Percentiles rank a stretch among this genome's conserved stretches.
Conservation (phyloP, 345 rosid species). For the Hibiscus mutabilis region DNA sequence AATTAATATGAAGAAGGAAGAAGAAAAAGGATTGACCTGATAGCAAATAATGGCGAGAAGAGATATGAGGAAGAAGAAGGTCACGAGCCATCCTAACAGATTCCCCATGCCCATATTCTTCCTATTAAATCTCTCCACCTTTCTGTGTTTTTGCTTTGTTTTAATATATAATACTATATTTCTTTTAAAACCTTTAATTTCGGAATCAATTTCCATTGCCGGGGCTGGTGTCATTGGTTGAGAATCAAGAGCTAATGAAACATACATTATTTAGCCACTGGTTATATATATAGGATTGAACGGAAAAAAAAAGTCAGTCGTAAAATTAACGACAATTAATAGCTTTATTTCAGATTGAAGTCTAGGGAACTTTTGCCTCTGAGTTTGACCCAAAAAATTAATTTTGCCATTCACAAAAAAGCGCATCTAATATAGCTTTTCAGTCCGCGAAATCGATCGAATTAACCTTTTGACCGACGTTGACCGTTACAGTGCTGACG, state of each 20-base stretch:
- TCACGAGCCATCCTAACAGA: slow-evolving; percentile 2
- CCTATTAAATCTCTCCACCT: background rate
- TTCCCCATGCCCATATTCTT: background rate
- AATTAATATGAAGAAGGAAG: background rate
- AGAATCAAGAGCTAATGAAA: background rate
- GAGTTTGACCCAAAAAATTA: too few relatives aligned
- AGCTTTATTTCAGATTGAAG: too few relatives aligned
- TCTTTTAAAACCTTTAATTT: background rate
- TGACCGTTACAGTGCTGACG: too few relatives aligned
- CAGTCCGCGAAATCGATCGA: too few relatives aligned
- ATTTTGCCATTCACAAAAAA: too few relatives aligned
- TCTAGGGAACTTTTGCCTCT: too few relatives aligned
- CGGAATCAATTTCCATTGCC: background rate
- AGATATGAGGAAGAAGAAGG: slow-evolving; percentile 3
- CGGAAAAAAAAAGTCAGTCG: too few relatives aligned
- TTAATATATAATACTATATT: background rate
- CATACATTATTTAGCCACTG: too few relatives aligned
- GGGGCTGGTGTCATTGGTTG: background rate
- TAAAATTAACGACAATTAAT: too few relatives aligned
- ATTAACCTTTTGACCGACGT: too few relatives aligned
- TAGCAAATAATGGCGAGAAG: slow-evolving; percentile 13
- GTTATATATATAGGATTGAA: too few relatives aligned
- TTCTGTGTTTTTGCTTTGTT: background rate
- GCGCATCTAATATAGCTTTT: too few relatives aligned
- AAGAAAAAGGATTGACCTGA: slow-evolving; percentile 40